phyloP scores from a whole-genome alignment of 192 early-diverging fungal species.

The Entomortierella parvispora region DNA sequence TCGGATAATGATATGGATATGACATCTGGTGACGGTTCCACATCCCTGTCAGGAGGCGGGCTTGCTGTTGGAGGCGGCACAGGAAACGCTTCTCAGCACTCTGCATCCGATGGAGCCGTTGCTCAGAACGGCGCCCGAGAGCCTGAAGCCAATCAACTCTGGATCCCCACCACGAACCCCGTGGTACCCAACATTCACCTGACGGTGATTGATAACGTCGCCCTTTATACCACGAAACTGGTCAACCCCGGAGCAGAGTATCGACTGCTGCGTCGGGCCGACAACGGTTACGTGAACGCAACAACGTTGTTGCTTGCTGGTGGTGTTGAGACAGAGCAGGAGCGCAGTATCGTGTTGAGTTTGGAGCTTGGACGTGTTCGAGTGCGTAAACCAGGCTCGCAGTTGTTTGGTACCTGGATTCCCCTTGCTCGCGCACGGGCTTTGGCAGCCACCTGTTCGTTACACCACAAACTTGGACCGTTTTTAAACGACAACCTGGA shows the following conservation, averaged over 20 bases:
- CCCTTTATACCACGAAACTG: conserved; percentile 57
- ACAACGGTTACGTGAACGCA: conserved; percentile 89
- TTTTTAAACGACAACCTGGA: conserved; percentile 84
- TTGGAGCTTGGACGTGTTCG: conserved; percentile 85
- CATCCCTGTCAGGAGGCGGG: neutral
- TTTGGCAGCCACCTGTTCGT: conserved; percentile 82
- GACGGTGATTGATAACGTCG: conserved; percentile 63
- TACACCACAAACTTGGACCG: conserved; percentile 76
- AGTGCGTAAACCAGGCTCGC: conserved; percentile 72
- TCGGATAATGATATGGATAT: conserved; percentile 35
- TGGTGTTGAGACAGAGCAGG: conserved; percentile 84
- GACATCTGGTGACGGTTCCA: conserved; percentile 4
- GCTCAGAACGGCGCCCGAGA: conserved; percentile 42
- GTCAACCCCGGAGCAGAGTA: conserved; percentile 61
- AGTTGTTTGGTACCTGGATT: conserved; percentile 92
- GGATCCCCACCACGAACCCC: conserved; percentile 40
- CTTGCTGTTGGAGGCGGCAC: neutral
- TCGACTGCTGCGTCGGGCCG: conserved; percentile 80
- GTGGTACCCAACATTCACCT: conserved; percentile 58
- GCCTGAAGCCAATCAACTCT: conserved; percentile 43
- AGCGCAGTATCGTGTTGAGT: conserved; percentile 86
- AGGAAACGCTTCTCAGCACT: neutral
- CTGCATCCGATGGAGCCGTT: neutral
- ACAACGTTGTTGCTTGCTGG: conserved; percentile 87
- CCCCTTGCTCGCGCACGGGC: conserved; percentile 87